Evolutionary conservation across 768 basidiomycete genomes (phyloP).

Genomic region (Saitozyma sp.): DNA sequence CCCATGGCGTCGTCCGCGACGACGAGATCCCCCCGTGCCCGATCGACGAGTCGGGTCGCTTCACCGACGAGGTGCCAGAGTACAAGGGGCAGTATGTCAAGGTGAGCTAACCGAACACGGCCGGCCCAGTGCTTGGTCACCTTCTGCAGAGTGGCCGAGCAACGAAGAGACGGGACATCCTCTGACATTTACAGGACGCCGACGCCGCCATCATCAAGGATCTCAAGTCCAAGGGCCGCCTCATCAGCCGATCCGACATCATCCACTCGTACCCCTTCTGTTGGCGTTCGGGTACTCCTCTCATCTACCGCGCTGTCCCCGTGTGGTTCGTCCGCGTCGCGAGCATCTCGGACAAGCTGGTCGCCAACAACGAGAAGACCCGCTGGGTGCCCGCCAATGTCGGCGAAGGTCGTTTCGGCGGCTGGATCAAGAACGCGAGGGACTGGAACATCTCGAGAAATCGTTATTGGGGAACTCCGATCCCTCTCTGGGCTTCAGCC

Average conservation of each 20-base stretch:
- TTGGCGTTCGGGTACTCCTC: slow-evolving; percentile 94
- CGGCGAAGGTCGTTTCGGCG: slow-evolving; percentile 89
- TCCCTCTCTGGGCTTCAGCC: slow-evolving; percentile 93
- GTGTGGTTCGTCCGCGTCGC: slow-evolving; percentile 93
- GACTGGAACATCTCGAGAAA: slow-evolving; percentile 99
- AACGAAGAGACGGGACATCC: too few relatives aligned
- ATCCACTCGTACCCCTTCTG: slow-evolving; percentile 96
- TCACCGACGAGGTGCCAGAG: slow-evolving; percentile 85
- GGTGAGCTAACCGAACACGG: too few relatives aligned
- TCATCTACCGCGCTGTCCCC: slow-evolving; percentile 93
- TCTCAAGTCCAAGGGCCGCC: slow-evolving; percentile 79
- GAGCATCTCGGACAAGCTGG: slow-evolving; percentile 78
- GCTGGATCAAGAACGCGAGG: slow-evolving; percentile 96
- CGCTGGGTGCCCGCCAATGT: slow-evolving; percentile 92
- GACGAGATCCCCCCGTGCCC: slow-evolving; percentile 98
- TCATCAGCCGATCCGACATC: slow-evolving; percentile 81
- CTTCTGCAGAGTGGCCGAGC: too few relatives aligned
- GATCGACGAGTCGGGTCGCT: slow-evolving; percentile 82
- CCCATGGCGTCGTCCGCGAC: slow-evolving; percentile 73
- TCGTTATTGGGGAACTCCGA: slow-evolving; percentile 97
- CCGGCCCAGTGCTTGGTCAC: too few relatives aligned
- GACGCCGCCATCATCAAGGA: slow-evolving; percentile 92
- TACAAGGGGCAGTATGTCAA: slow-evolving; percentile 87
- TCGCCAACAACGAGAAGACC: slow-evolving; percentile 84
- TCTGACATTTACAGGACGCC: slow-evolving; percentile 62